These are phyloP conservation scores for Croton setiger DNA, from an alignment of 441 rosid genomes.

Conservation along the genomic window DNA sequence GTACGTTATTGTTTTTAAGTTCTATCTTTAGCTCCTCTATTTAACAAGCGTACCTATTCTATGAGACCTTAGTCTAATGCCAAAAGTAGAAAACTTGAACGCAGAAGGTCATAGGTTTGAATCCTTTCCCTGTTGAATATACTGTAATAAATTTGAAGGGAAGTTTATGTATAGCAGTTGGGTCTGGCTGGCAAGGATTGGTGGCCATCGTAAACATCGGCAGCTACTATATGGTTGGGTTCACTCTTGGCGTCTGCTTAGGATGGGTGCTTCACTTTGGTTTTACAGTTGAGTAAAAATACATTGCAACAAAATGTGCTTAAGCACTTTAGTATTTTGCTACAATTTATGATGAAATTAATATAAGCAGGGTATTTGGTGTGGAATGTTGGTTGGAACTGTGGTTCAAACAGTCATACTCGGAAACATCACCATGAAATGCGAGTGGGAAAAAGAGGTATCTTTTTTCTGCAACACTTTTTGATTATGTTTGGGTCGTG, in stretches of 20 bases:
- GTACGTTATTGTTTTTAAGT: constrained; percentile 27
- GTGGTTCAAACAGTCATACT: constrained; percentile 44
- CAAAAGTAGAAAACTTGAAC: too few relatives aligned
- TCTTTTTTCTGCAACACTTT: neutral
- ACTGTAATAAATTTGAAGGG: too few relatives aligned
- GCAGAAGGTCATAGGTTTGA: too few relatives aligned
- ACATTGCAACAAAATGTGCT: neutral
- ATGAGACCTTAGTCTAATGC: too few relatives aligned
- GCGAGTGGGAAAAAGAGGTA: constrained; percentile 51
- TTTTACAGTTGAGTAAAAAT: constrained; percentile 27
- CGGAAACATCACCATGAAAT: constrained; percentile 31
- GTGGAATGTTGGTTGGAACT: constrained; percentile 50
- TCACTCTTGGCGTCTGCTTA: constrained; percentile 38
- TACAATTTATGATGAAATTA: neutral
- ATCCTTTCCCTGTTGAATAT: too few relatives aligned
- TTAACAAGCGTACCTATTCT: neutral
- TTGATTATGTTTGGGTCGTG: neutral
- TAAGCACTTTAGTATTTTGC: neutral
- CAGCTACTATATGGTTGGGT: constrained; percentile 45
- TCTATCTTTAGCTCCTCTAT: neutral
- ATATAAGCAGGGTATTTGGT: constrained; percentile 45
- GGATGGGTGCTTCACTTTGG: constrained; percentile 42
- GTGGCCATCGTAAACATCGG: constrained; percentile 48
- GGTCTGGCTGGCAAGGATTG: constrained; percentile 49
- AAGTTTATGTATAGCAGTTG: constrained; percentile 23